Conservation (phyloP, 163 green algal genomes). For the Coccomyxa subellipsoidea region DNA sequence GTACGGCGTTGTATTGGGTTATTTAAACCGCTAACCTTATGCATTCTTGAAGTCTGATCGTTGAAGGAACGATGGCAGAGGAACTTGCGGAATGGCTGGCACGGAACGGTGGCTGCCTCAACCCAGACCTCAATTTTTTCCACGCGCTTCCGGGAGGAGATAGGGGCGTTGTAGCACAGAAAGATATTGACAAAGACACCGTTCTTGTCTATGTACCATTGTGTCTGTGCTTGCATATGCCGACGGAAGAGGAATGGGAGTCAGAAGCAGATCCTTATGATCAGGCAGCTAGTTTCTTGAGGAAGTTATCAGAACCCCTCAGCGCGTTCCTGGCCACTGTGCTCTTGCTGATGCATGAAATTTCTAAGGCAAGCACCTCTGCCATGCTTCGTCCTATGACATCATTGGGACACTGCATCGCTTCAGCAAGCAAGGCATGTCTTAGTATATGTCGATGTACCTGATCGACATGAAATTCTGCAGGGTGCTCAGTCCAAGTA, state of each 20-base stretch:
- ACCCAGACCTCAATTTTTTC: background rate
- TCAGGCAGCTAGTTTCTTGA: background rate
- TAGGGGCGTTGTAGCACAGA: background rate
- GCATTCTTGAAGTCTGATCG: background rate
- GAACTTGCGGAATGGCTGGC: background rate
- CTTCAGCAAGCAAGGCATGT: no score
- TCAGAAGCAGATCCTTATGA: background rate
- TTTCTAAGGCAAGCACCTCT: slow-evolving; percentile 5
- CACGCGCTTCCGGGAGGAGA: background rate
- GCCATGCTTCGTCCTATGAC: no score
- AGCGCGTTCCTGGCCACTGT: slow-evolving; percentile 46
- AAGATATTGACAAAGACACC: background rate
- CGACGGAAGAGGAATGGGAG: background rate
- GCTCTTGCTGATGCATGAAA: slow-evolving; percentile 51
- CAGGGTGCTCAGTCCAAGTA: slow-evolving; percentile 13
- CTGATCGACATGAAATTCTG: no score
- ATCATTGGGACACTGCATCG: no score
- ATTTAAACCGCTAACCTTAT: no score
- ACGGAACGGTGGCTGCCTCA: background rate
- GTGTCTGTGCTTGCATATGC: background rate
- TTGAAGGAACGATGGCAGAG: background rate
- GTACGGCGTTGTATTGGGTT: no score
- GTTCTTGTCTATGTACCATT: background rate
- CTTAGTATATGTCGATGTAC: no score
- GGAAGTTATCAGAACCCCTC: background rate